phyloP scores from a whole-genome alignment of 495 filamentous ascomycete species.

The Achaetomiella virescens region DNA sequence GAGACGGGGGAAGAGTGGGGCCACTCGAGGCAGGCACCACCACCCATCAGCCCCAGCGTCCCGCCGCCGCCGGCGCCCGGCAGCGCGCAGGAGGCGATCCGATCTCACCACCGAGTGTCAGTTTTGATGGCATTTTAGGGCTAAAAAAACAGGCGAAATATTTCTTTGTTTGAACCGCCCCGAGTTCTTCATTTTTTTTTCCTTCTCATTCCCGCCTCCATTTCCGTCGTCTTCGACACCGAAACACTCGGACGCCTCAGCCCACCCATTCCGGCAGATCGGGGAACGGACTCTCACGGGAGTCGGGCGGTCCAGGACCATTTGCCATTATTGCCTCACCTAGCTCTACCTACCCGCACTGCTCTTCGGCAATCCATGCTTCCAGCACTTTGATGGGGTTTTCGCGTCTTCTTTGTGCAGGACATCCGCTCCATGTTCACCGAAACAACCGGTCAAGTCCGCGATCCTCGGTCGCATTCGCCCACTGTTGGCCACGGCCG shows the following conservation, averaged over 20 bases:
- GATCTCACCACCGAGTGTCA: no score
- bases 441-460: no score
- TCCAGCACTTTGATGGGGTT: no score
- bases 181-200: background rate
- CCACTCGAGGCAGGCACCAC: conserved; percentile 12
- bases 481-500: no score
- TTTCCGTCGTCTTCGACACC: conserved; percentile 5
- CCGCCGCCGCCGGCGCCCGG: conserved; percentile 18
- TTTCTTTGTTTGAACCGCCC: no score
- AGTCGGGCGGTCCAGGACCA: background rate
- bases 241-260: conserved; percentile 16
- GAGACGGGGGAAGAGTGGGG: conserved; percentile 28
- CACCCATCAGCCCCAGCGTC: conserved; percentile 9
- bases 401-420: no score
- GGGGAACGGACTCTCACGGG: conserved; percentile 3
- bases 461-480: no score
- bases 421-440: no score
- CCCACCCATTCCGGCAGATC: conserved; percentile 15
- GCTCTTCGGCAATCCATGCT: no score
- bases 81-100: background rate
- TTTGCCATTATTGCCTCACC: background rate
- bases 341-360: no score
- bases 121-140: no score
- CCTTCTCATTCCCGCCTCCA: background rate
- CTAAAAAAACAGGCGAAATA: no score